Base-by-base conservation (phyloP, 352 stramenopile genomes). In the Saprolegnia parasitica region DNA sequence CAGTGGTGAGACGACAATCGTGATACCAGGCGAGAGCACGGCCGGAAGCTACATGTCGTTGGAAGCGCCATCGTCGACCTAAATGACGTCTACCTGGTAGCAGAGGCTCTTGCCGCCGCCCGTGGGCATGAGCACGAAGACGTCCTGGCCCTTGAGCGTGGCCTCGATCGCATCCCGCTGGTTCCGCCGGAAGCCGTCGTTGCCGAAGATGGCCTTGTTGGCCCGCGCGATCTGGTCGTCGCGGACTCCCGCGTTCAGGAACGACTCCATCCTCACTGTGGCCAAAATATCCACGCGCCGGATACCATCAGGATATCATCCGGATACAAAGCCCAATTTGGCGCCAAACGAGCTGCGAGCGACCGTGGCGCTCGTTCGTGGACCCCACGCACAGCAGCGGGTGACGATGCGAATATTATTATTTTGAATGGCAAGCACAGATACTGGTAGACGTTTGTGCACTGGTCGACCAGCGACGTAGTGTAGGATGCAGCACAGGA, bases 71-170 rank as follows among this genome's bases (percentile, higher is more conserved):
- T 64, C 67, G 65, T 15, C 24, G 13, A 32, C 29, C 45, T 20
- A 20, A 18, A 20, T 20, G 35, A 23, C 16, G 9, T 40, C 16
- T 29, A 73, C 67, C 63, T 73, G 67, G 35, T 73, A 73, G 37
- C 56, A 68, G 9, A 73, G 45, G 49, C 58, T 71, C 42, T 73
- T 73, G 11, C 67, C 67, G 20, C 57, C 56, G n/a, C 67, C 67
- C 21, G 67, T 73, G 13, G 67, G 67, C 62, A 73, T 73, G 18
- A 73, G 45, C 35, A 67, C 57, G 47, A 73, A 73, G 20, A 39
- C 21, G 29, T 73, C 67, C 10, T 62, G 9, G 16, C 67, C 56
- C 40, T 50, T n/a, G 20, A 73, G 21, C 32, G 67, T 71, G 1
- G 63, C 54, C 35, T 63, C 39, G 55, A 71, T 71, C 8, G 55